Evolutionary conservation across 2,329 filamentous ascomycete genomes (phyloP).

Genomic region (Dothideomycetidae sp.): DNA sequence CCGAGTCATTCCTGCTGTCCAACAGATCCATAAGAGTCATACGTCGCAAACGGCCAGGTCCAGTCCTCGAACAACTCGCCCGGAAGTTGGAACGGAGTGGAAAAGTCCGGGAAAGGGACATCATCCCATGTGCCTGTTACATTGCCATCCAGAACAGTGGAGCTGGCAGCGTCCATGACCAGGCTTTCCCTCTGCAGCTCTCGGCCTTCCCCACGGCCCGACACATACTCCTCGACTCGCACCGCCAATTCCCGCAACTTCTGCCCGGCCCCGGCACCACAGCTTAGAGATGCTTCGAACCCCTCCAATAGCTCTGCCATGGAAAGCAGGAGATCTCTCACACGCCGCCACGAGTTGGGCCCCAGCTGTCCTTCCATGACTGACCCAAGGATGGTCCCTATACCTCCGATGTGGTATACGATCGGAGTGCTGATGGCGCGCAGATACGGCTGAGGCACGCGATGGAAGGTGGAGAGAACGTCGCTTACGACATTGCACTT

Average conservation of each 20-base stretch:
- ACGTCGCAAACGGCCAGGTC: constrained; percentile 24
- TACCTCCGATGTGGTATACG: constrained; percentile 35
- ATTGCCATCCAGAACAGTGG: background rate
- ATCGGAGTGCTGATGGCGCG: constrained; percentile 36
- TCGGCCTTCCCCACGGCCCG: constrained; percentile 10
- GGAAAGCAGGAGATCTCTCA: constrained; percentile 29
- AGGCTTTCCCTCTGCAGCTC: background rate
- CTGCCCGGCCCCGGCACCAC: constrained; percentile 26
- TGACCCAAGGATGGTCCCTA: constrained; percentile 34
- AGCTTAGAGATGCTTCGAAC: constrained; percentile 30
- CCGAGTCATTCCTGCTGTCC: too few species aligned
- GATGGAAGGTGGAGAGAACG: constrained; percentile 30
- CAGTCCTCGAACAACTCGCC: constrained; percentile 28
- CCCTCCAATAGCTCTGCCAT: constrained; percentile 33
- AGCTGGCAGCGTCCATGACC: background rate
- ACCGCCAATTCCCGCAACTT: constrained; percentile 29
- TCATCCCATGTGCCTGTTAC: background rate
- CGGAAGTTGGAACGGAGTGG: constrained; percentile 27
- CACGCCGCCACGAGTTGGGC: constrained; percentile 28
- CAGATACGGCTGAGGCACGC: constrained; percentile 32
- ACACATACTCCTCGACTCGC: constrained; percentile 33
- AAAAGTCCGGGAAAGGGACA: constrained; percentile 1
- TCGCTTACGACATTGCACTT: constrained; percentile 34
- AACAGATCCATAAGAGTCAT: background rate
- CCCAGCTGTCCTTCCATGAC: constrained; percentile 32